Conservation (phyloP, 768 basidiomycete genomes). For the Leucosporidium creatinivorum region DNA sequence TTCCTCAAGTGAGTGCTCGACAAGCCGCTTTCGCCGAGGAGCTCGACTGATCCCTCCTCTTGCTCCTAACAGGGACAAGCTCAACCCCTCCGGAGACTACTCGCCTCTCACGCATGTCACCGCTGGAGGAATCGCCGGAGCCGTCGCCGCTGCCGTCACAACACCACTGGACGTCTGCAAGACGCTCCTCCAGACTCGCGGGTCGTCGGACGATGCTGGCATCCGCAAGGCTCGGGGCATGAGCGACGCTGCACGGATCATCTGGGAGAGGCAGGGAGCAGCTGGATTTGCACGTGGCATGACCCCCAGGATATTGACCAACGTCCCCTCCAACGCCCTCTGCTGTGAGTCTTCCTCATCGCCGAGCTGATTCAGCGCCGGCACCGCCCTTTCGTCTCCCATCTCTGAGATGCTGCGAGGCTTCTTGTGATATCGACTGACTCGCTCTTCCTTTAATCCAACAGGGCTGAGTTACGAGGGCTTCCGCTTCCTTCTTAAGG, state of each 20-base stretch:
- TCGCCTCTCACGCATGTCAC: constrained; percentile 88
- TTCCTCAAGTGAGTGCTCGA: constrained; percentile 61
- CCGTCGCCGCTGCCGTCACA: constrained; percentile 87
- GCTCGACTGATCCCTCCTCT: neutral
- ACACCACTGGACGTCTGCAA: constrained; percentile 97
- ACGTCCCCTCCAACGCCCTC: constrained; percentile 92
- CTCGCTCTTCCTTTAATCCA: neutral
- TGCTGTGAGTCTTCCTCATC: constrained; percentile 61
- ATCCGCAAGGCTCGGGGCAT: constrained; percentile 79
- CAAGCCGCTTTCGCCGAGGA: too few species aligned
- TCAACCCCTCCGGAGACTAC: constrained; percentile 81
- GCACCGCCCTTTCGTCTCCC: neutral
- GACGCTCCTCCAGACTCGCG: constrained; percentile 90
- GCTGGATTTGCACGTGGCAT: constrained; percentile 81
- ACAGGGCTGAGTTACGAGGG: constrained; percentile 33
- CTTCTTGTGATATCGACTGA: neutral
- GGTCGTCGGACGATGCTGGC: constrained; percentile 73
- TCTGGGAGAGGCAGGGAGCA: constrained; percentile 75
- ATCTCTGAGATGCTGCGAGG: too few species aligned
- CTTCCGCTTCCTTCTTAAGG: constrained; percentile 31
- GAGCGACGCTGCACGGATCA: constrained; percentile 77
- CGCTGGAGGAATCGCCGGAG: constrained; percentile 87
- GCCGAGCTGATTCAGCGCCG: neutral
- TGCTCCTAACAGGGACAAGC: constrained; percentile 26
- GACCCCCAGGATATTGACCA: constrained; percentile 83